Evolutionary conservation across 2,329 filamentous ascomycete species (phyloP), one percentile per base, ranked within the genome.

Genomic region (Byssochlamys sp.): DNA sequence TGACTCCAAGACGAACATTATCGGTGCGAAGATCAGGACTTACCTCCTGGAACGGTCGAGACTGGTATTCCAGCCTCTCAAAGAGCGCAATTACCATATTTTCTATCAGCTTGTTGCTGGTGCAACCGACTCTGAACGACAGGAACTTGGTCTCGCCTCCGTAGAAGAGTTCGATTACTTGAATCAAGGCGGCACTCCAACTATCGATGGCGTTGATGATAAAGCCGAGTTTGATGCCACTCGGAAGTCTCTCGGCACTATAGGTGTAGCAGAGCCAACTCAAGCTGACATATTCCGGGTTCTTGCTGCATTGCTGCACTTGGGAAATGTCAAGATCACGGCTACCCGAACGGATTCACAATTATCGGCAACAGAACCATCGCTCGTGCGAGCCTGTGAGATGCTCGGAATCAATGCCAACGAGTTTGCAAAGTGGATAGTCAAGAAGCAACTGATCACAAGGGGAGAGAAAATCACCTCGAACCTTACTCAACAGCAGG

Each of bases 61-160:
- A 77, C 80, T 99, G 67, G 94, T 97, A 19, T 99, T 97, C 75
- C 94, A 99, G 72, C 94, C 94, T 49, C 79, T 96, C 62, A 97
- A 96, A 77, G 94, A 99, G 78, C 84, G 94, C 65, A 99, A 99
- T 74, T 99, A 99, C 77, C 94, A 99, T 75, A 92, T 99, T 67
- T 99, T 99, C 78, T 99, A 99, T 75, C 94, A 99, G 74, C 82
- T 99, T 55, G 86, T 96, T 52, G 91, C 91, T 54, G 94, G 95
- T 71, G 89, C 91, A n/a, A 86, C 89, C 1, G 89, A 95, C 31
- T 81, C 84, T 61, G 87, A 96, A 75, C 86, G 86, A 54, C 83
- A 92, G 70, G 87, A 92, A 65, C 81, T 96, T 59, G 84, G 85
- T 50, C 78, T 99, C 60, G 77, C 91, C 51, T 84, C 91, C 0